Percentiles rank a stretch among this genome's conserved stretches.
phyloP scores from a whole-genome alignment of 768 basidiomycete species.

The Trametes elegans region DNA sequence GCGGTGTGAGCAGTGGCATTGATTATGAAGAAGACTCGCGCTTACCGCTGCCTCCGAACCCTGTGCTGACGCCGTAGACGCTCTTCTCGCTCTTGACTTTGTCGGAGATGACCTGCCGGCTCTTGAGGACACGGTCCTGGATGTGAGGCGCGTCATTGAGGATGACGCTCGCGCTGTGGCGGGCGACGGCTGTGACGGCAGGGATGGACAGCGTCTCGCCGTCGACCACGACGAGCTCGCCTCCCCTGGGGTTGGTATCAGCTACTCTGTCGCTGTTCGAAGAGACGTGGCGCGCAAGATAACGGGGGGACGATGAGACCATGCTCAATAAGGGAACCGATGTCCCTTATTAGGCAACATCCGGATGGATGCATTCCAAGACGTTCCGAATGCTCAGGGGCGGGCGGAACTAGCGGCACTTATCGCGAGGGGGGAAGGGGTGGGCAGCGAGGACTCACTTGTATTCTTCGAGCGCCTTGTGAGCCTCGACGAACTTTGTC shows the following conservation, averaged over 20 bases:
- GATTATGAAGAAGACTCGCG: neutral
- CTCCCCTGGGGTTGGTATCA: conserved; percentile 42
- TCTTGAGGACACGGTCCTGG: conserved; percentile 55
- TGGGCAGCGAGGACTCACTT: conserved; percentile 41
- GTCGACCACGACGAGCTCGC: conserved; percentile 60
- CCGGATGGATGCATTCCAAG: neutral
- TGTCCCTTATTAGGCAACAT: neutral
- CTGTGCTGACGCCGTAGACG: conserved; percentile 84
- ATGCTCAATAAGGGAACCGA: neutral
- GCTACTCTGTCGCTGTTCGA: neutral
- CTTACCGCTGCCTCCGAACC: conserved; percentile 80
- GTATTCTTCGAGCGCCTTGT: conserved; percentile 62
- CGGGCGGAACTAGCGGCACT: no score
- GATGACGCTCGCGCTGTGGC: conserved; percentile 52
- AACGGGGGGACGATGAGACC: neutral
- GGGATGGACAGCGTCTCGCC: conserved; percentile 73
- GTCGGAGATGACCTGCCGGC: conserved; percentile 59
- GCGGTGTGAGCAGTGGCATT: neutral
- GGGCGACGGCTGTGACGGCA: conserved; percentile 73
- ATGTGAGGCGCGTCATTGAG: conserved; percentile 49
- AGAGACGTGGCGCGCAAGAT: no score
- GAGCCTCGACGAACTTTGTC: conserved; percentile 54
- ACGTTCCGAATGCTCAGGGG: conserved; percentile 4
- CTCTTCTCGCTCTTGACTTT: conserved; percentile 68
- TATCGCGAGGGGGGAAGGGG: no score